Conservation (phyloP, 352 stramenopile genomes). For the Globisporangium echinulatum region DNA sequence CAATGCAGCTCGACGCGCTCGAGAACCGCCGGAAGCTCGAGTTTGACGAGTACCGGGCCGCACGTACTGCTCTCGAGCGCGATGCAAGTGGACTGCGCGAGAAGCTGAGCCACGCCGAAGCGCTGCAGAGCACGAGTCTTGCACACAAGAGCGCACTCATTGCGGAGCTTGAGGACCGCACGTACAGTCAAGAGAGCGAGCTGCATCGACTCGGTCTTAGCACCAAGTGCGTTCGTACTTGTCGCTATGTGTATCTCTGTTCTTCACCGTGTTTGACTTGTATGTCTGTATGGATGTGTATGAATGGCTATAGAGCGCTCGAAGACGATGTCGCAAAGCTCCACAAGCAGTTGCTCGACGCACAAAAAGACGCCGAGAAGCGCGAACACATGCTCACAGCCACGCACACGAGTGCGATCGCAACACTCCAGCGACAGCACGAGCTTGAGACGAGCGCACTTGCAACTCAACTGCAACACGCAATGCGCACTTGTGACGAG, state of each 20-base stretch:
- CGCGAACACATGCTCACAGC: constrained; percentile 31
- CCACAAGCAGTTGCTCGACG: constrained; percentile 46
- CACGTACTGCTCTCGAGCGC: constrained; percentile 42
- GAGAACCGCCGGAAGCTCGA: constrained; percentile 54
- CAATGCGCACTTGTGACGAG: constrained; percentile 29
- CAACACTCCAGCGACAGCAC: constrained; percentile 27
- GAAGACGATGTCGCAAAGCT: constrained; percentile 51
- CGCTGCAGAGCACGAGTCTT: constrained; percentile 29
- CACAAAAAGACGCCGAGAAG: constrained; percentile 32
- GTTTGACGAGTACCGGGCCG: constrained; percentile 61
- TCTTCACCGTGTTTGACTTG: not conserved
- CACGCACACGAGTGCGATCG: constrained; percentile 29
- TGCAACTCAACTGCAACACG: constrained; percentile 37
- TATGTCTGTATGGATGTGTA: not conserved
- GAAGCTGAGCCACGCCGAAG: constrained; percentile 42
- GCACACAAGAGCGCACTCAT: constrained; percentile 55
- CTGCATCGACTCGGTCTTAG: constrained; percentile 36
- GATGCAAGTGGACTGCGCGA: constrained; percentile 44
- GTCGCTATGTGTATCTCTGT: not conserved
- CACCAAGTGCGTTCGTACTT: constrained; percentile 22
- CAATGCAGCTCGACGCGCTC: constrained; percentile 64
- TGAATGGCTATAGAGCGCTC: constrained; percentile 2
- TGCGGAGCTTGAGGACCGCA: constrained; percentile 50
- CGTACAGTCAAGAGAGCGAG: constrained; percentile 53
- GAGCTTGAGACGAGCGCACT: constrained; percentile 32